phyloP scores from a whole-genome alignment of 2,329 filamentous ascomycete species.

The Colletotrichum euphorbiae region DNA sequence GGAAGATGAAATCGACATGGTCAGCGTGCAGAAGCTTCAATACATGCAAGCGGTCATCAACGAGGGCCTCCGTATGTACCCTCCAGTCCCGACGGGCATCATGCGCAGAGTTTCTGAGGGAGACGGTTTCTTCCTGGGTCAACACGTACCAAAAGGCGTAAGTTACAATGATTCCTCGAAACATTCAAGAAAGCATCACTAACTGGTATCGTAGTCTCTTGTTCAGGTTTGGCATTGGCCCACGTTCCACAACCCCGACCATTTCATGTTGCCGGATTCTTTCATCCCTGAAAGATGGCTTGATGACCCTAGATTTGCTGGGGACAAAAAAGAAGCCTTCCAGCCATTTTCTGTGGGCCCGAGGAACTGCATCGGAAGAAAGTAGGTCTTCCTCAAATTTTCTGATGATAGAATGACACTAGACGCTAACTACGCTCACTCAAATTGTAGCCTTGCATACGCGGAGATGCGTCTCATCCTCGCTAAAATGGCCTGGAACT shows the following conservation, averaged over 20 bases:
- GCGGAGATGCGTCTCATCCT: slow-evolving; percentile 62
- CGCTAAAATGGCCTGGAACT: slow-evolving; percentile 57
- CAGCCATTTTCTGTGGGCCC: slow-evolving; percentile 62
- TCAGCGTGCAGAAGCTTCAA: slow-evolving; percentile 43
- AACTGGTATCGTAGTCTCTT: slow-evolving; percentile 24
- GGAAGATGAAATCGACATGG: slow-evolving; percentile 49
- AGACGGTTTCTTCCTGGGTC: slow-evolving; percentile 48
- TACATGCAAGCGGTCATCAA: slow-evolving; percentile 53
- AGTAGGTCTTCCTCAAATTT: slow-evolving; percentile 51
- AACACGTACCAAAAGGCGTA: slow-evolving; percentile 49
- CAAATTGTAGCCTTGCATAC: slow-evolving; percentile 52
- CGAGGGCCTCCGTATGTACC: slow-evolving; percentile 54
- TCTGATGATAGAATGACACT: slow-evolving; percentile 42
- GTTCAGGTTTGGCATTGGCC: slow-evolving; percentile 44
- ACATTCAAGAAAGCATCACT: no score
- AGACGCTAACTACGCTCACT: background rate
- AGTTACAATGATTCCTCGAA: slow-evolving; percentile 16
- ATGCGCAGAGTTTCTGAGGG: slow-evolving; percentile 22
- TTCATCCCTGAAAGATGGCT: slow-evolving; percentile 61
- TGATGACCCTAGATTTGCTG: slow-evolving; percentile 25
- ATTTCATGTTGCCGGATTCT: slow-evolving; percentile 48
- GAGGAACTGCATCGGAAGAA: slow-evolving; percentile 62
- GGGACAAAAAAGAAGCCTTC: slow-evolving; percentile 56
- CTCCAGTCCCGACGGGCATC: slow-evolving; percentile 38
- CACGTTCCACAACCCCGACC: slow-evolving; percentile 45